These are phyloP conservation scores for Eucalyptus regnans DNA, from an alignment of 345 rosid genomes.

Conservation along the genomic window DNA sequence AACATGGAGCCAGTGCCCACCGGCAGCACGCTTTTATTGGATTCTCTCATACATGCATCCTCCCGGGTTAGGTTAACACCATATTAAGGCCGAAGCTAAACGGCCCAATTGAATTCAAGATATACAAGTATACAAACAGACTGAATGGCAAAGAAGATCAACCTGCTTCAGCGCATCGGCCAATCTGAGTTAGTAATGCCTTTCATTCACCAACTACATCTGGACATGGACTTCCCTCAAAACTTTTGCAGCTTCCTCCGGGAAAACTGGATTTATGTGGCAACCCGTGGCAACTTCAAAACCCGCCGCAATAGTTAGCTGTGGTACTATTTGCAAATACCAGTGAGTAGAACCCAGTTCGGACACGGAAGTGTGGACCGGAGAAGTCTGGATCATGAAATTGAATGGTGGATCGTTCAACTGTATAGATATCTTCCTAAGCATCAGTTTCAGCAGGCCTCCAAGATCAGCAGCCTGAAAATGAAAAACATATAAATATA, in stretches of 20 bases:
- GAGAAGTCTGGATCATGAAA: conserved; percentile 86
- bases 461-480: conserved; percentile 75
- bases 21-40: neutral
- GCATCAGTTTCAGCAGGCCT: conserved; percentile 56
- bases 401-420: conserved; percentile 68
- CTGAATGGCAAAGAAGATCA: neutral
- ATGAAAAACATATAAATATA: neutral
- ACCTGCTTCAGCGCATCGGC: neutral
- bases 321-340: conserved; percentile 74
- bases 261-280: conserved; percentile 80
- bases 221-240: conserved; percentile 44
- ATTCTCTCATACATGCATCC: neutral
- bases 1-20: neutral
- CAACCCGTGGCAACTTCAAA: conserved; percentile 81
- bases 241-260: conserved; percentile 77
- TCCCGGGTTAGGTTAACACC: neutral
- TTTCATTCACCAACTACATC: neutral
- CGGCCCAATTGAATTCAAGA: neutral
- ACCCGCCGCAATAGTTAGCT: conserved; percentile 57
- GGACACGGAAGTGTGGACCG: conserved; percentile 21
- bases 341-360: conserved; percentile 52
- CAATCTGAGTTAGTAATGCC: neutral
- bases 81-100: neutral
- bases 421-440: conserved; percentile 44
- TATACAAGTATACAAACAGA: neutral